Conservation (phyloP, 768 basidiomycete genomes). For the Mycena rebaudengoi region DNA sequence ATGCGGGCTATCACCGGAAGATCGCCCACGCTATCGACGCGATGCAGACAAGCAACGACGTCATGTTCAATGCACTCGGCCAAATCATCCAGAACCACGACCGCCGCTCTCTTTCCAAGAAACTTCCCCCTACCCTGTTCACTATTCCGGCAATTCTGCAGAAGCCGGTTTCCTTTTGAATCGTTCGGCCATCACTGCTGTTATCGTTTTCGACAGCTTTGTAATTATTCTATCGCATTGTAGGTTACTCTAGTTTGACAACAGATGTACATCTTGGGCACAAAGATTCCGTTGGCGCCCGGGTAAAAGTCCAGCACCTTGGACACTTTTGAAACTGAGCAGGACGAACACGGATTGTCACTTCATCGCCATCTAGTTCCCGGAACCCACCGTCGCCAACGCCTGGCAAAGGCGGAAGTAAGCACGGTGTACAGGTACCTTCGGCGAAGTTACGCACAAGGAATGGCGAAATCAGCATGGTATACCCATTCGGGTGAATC, state of each 20-base stretch:
- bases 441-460: too few relatives aligned
- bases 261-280: slow-evolving; percentile 70
- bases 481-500: slow-evolving; percentile 60
- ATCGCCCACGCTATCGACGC: slow-evolving; percentile 52
- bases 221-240: neutral
- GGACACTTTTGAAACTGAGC: slow-evolving; percentile 79
- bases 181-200: neutral
- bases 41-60: slow-evolving; percentile 48
- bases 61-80: slow-evolving; percentile 44
- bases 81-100: slow-evolving; percentile 57
- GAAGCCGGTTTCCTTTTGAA: slow-evolving; percentile 15
- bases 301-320: slow-evolving; percentile 87
- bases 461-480: slow-evolving; percentile 48
- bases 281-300: slow-evolving; percentile 56
- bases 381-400: too few relatives aligned
- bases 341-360: slow-evolving; percentile 67
- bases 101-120: slow-evolving; percentile 56
- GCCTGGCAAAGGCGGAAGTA: too few relatives aligned
- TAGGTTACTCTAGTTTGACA: slow-evolving; percentile 16
- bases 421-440: too few relatives aligned
- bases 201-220: neutral
- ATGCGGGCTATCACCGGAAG: slow-evolving; percentile 51
- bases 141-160: slow-evolving; percentile 12
- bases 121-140: slow-evolving; percentile 57
- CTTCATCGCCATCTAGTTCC: slow-evolving; percentile 36